phyloP scores from a whole-genome alignment of 352 stramenopile species.

The Pythium sukuiense region DNA sequence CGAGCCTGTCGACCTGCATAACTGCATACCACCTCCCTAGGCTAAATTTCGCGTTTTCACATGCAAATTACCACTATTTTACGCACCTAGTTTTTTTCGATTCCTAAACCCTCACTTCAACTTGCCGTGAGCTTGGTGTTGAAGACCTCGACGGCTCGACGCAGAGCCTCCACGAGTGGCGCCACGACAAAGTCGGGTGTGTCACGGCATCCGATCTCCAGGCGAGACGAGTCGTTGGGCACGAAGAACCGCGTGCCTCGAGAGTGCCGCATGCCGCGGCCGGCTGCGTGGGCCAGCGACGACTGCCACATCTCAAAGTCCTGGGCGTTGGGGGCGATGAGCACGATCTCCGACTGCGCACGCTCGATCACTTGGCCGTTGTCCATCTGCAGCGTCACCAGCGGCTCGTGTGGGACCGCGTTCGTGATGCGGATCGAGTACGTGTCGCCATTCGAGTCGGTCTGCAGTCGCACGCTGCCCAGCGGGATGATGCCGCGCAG shows the following conservation, averaged over 20 bases:
- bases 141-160: conserved; percentile 85
- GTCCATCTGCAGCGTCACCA: conserved; percentile 82
- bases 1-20: neutral
- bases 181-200: conserved; percentile 80
- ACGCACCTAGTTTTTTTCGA: neutral
- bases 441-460: conserved; percentile 40
- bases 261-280: conserved; percentile 79
- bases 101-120: neutral
- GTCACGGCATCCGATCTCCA: conserved; percentile 78
- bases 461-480: conserved; percentile 71
- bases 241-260: conserved; percentile 84
- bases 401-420: conserved; percentile 43
- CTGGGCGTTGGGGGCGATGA: conserved; percentile 59
- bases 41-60: neutral
- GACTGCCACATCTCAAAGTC: conserved; percentile 91
- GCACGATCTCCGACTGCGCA: conserved; percentile 76
- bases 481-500: conserved; percentile 86
- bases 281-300: conserved; percentile 76
- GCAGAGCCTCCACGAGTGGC: conserved; percentile 68
- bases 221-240: conserved; percentile 71
- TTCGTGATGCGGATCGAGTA: conserved; percentile 79
- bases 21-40: neutral
- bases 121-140: conserved; percentile 56
- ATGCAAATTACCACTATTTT: conserved; percentile 10
- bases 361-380: conserved; percentile 79